These are phyloP conservation scores for Solanum gandarillasii DNA, from an alignment of 257 asterid species.

Conservation along the genomic window DNA sequence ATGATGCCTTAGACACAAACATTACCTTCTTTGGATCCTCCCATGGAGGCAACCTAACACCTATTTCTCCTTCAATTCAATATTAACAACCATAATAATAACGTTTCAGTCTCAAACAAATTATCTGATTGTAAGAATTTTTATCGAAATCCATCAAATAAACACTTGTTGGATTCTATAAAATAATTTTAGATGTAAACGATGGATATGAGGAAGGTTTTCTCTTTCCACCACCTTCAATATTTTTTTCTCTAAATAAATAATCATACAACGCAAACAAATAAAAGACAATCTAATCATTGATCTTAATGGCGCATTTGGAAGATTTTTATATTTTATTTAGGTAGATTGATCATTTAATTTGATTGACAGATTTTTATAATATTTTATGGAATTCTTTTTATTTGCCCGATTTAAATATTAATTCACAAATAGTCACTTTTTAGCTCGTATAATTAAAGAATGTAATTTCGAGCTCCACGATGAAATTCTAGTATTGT, in stretches of 20 bases:
- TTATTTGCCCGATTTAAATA: background rate
- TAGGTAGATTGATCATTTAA: background rate
- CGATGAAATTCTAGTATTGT: background rate
- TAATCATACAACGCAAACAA: background rate
- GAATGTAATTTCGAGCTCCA: background rate
- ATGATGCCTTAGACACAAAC: slow-evolving; percentile 55
- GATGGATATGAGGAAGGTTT: background rate
- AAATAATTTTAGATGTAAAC: background rate
- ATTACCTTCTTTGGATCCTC: slow-evolving; percentile 27
- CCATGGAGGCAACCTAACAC: slow-evolving; percentile 54
- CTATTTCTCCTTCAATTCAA: background rate
- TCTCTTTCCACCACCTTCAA: background rate
- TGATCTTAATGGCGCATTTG: background rate
- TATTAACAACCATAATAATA: background rate
- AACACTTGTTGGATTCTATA: background rate
- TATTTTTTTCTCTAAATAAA: background rate
- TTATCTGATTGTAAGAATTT: background rate
- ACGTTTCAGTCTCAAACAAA: background rate
- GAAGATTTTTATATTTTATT: background rate
- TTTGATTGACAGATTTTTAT: background rate
- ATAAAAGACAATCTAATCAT: background rate
- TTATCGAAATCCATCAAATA: fast-evolving
- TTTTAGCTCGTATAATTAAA: background rate
- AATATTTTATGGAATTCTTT: background rate
- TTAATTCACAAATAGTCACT: background rate